Evolutionary conservation across 306 rosid genomes (phyloP).

Genomic region (Cucumis cinereus): DNA sequence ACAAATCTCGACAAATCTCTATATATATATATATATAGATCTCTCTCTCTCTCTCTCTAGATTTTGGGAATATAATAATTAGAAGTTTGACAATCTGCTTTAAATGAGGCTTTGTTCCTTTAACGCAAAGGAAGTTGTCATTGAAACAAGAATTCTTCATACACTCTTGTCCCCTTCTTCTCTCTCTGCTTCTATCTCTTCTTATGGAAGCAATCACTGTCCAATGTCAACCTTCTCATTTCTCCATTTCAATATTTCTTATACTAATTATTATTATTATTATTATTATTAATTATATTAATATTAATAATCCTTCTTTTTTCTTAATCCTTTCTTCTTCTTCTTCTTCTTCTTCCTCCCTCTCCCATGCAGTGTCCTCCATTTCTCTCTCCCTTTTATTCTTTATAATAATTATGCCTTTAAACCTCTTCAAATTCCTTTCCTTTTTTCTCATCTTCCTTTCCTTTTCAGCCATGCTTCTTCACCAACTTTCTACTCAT

Average conservation of each 20-base stretch:
- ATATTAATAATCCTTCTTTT: not conserved
- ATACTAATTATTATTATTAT: no score
- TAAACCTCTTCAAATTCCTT: slow-evolving; percentile 21
- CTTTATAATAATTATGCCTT: slow-evolving; percentile 28
- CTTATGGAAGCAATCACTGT: slow-evolving; percentile 54
- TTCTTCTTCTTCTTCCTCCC: not conserved
- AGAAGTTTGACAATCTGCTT: slow-evolving; percentile 51
- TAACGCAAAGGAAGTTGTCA: slow-evolving; percentile 78
- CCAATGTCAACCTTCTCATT: slow-evolving; percentile 40
- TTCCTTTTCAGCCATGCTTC: slow-evolving; percentile 24
- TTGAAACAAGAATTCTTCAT: slow-evolving; percentile 69
- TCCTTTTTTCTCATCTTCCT: slow-evolving; percentile 33
- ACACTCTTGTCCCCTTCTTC: slow-evolving; percentile 43
- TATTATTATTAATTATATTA: no score
- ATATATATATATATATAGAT: not conserved
- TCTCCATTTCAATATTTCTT: slow-evolving; percentile 17
- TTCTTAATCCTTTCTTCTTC: not conserved
- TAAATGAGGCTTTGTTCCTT: slow-evolving; percentile 50
- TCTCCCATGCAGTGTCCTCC: not conserved
- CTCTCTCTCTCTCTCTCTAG: not conserved
- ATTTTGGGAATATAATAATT: slow-evolving; percentile 14
- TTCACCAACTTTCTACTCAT: slow-evolving; percentile 14
- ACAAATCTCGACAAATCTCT: no score
- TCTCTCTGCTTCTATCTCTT: slow-evolving; percentile 17
- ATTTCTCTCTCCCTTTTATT: no score